Conservation (phyloP, 805 yeast genomes). For the Martiniozyma abietophila region DNA sequence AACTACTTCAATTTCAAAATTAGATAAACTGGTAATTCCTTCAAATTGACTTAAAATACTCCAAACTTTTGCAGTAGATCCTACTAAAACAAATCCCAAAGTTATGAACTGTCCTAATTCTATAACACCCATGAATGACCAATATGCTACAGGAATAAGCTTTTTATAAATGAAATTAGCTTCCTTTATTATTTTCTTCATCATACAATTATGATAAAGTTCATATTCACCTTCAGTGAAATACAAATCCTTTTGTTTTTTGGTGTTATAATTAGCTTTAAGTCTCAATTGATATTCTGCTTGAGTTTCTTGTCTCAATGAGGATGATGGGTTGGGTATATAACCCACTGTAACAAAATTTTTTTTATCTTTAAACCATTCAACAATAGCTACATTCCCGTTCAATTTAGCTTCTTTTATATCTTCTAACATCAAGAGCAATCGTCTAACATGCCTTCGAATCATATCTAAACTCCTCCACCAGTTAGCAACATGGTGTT, state of each 20-base stretch:
- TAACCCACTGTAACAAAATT: conserved; percentile 3
- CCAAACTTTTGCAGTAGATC: conserved; percentile 39
- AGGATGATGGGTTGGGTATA: conserved; percentile 11
- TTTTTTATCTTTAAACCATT: conserved; percentile 9
- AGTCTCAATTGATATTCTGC: no score
- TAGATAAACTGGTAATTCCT: neutral
- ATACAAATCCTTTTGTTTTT: no score
- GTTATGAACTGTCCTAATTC: conserved; percentile 71
- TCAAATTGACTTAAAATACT: conserved; percentile 2
- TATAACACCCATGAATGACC: conserved; percentile 56
- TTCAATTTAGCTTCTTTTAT: conserved; percentile 14
- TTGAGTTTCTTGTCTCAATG: no score
- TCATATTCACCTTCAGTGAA: no score
- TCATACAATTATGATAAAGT: no score
- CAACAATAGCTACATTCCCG: conserved; percentile 8
- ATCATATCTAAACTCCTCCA: conserved; percentile 61
- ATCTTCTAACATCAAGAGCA: conserved; percentile 26
- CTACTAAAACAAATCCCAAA: conserved; percentile 63
- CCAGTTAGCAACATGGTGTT: conserved; percentile 67
- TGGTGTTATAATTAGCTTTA: no score
- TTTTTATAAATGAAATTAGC: conserved; percentile 26
- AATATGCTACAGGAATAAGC: conserved; percentile 40
- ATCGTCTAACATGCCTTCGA: conserved; percentile 43
- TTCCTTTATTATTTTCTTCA: no score
- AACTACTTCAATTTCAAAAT: conserved; percentile 13